Conservation (phyloP, 129 eudicot genomes). For the Escallonia herrerae region DNA sequence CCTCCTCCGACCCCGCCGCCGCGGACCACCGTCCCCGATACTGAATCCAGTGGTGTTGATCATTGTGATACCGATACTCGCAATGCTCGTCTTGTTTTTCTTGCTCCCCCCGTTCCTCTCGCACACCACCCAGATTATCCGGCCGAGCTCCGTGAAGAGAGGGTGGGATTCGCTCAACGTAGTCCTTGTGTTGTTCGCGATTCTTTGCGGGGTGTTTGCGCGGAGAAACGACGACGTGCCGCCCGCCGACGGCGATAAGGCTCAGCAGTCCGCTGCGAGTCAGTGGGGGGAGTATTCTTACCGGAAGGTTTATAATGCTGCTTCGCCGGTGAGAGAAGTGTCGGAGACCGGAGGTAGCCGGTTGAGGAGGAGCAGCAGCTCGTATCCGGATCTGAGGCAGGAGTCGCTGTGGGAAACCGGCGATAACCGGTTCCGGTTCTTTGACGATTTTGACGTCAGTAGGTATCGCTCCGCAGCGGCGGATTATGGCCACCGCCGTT, state of each 20-base stretch:
- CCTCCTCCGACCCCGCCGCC: slow-evolving; percentile 34
- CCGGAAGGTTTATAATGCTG: slow-evolving; percentile 8
- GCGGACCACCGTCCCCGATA: slow-evolving; percentile 24
- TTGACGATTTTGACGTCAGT: slow-evolving; percentile 57
- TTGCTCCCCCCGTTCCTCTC: slow-evolving; percentile 46
- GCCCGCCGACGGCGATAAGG: not conserved
- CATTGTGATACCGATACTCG: slow-evolving; percentile 44
- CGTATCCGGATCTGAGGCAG: slow-evolving; percentile 61
- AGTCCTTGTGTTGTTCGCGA: slow-evolving; percentile 51
- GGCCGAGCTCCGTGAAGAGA: slow-evolving; percentile 44
- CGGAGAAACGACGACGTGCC: slow-evolving; percentile 48
- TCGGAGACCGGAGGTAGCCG: slow-evolving; percentile 22
- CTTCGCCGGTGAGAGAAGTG: not conserved
- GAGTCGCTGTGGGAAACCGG: slow-evolving; percentile 38
- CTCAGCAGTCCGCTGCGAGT: slow-evolving; percentile 2
- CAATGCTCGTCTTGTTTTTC: slow-evolving; percentile 34
- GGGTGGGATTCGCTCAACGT: slow-evolving; percentile 71
- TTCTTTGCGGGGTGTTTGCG: slow-evolving; percentile 72
- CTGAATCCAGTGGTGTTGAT: slow-evolving; percentile 58
- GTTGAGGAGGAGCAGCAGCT: slow-evolving; percentile 64
- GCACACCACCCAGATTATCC: slow-evolving; percentile 40
- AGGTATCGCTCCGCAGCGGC: slow-evolving; percentile 23
- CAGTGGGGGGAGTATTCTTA: slow-evolving; percentile 37
- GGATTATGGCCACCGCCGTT: slow-evolving; percentile 4
- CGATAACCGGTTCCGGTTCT: slow-evolving; percentile 29